Percentiles rank a stretch among this genome's conserved stretches.
Conservation (phyloP, 352 stramenopile species). For the Pythium phragmitis region DNA sequence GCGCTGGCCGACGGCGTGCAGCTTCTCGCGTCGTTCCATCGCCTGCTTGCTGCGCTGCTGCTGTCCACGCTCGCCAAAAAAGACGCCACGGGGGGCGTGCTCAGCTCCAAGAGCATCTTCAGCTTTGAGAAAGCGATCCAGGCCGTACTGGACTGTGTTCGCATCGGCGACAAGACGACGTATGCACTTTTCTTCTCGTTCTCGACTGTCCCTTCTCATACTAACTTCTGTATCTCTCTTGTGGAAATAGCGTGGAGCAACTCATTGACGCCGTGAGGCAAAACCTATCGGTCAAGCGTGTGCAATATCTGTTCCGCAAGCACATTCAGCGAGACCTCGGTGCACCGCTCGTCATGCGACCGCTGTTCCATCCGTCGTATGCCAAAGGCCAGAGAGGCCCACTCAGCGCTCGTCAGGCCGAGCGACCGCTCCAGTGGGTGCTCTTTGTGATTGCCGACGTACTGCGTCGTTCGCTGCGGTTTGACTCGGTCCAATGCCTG, state of each 20-base stretch:
- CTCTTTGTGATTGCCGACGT: slow-evolving; percentile 56
- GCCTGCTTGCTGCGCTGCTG: slow-evolving; percentile 51
- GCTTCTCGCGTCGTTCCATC: slow-evolving; percentile 58
- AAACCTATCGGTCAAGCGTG: slow-evolving; percentile 64
- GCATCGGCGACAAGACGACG: slow-evolving; percentile 55
- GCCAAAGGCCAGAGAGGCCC: slow-evolving; percentile 23
- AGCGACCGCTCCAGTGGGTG: slow-evolving; percentile 61
- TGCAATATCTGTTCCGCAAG: slow-evolving; percentile 70
- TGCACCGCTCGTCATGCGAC: slow-evolving; percentile 68
- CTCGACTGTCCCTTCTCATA: not conserved
- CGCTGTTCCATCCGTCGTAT: slow-evolving; percentile 70
- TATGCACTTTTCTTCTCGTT: not conserved
- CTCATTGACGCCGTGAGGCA: slow-evolving; percentile 70
- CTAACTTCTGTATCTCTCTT: not conserved
- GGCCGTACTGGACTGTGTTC: slow-evolving; percentile 63
- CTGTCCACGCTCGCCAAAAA: slow-evolving; percentile 51
- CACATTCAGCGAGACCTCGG: slow-evolving; percentile 64
- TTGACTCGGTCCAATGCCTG: slow-evolving; percentile 28
- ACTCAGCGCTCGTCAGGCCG: slow-evolving; percentile 33
- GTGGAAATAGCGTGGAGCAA: slow-evolving; percentile 35
- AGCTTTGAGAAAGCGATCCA: slow-evolving; percentile 67
- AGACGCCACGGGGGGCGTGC: slow-evolving; percentile 45
- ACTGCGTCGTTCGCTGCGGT: slow-evolving; percentile 43
- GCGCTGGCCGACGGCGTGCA: slow-evolving; percentile 46
- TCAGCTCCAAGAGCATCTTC: slow-evolving; percentile 59